These are phyloP conservation scores for Xerocomellus amylosporus DNA, from an alignment of 768 basidiomycete genomes.

Conservation along the genomic window DNA sequence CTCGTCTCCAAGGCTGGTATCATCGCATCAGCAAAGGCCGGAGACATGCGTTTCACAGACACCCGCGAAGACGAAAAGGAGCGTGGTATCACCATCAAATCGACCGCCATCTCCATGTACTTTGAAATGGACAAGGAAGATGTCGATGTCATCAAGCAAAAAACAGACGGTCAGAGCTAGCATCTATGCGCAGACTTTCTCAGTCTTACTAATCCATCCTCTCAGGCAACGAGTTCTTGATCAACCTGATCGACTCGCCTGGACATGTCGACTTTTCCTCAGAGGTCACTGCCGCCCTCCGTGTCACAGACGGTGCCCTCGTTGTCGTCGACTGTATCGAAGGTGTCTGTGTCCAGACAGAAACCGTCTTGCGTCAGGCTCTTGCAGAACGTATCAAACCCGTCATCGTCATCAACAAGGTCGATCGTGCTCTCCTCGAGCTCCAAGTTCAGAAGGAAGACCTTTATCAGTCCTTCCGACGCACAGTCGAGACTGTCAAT, in stretches of 20 bases:
- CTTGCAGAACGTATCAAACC: constrained; percentile 99
- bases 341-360: constrained; percentile 99
- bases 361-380: constrained; percentile 97
- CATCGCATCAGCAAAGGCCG: constrained; percentile 91
- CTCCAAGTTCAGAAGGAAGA: constrained; percentile 96
- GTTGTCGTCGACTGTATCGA: constrained; percentile 99
- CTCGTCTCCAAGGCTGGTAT: constrained; percentile 99
- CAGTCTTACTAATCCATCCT: not conserved
- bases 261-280: constrained; percentile 99
- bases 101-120: constrained; percentile 99
- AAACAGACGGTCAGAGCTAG: constrained; percentile 71
- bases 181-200: constrained; percentile 1
- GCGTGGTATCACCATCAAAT: constrained; percentile 99
- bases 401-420: constrained; percentile 99
- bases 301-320: constrained; percentile 99
- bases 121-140: constrained; percentile 95
- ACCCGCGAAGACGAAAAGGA: constrained; percentile 98
- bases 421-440: constrained; percentile 98
- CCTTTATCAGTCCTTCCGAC: constrained; percentile 95
- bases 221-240: constrained; percentile 91
- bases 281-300: constrained; percentile 98
- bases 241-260: constrained; percentile 99
- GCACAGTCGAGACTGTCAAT: constrained; percentile 97
- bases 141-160: constrained; percentile 81
- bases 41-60: constrained; percentile 96